A percentile compares a stretch with the other conserved stretches of the same genome.
Evolutionary conservation across 164 flowering plant genomes (phyloP).

Genomic region (Dillenia suffruticosa): DNA sequence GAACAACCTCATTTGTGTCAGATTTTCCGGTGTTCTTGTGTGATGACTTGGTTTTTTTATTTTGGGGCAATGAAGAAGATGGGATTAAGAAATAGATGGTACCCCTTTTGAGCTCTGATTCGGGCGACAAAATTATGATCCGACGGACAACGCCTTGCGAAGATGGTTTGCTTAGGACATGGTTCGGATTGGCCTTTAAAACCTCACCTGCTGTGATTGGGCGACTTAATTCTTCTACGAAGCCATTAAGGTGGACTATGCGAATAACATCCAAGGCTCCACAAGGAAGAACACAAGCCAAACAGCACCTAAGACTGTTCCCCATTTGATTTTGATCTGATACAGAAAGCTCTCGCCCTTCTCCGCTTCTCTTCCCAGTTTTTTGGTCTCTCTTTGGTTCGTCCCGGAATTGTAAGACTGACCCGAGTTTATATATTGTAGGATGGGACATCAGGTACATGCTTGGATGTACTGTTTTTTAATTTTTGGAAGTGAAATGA

Average conservation of each 20-base stretch:
- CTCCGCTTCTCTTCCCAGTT: not conserved
- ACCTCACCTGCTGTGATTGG: conserved; percentile 71
- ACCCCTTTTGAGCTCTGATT: conserved; percentile 77
- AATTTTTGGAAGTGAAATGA: not conserved
- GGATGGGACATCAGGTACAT: no score
- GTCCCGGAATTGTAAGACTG: not conserved
- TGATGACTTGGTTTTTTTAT: conserved; percentile 18
- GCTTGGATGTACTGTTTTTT: not conserved
- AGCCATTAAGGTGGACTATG: conserved; percentile 77
- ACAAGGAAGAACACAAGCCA: conserved; percentile 88
- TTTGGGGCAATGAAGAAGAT: conserved; percentile 45
- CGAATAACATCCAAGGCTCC: conserved; percentile 91
- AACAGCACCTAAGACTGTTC: conserved; percentile 79
- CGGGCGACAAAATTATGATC: conserved; percentile 65
- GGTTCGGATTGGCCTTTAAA: conserved; percentile 63
- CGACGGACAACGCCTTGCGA: conserved; percentile 55
- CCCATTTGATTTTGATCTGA: conserved; percentile 59
- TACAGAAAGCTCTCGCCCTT: conserved; percentile 5
- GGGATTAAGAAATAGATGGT: conserved; percentile 83
- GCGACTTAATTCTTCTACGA: conserved; percentile 66
- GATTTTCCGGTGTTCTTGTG: conserved; percentile 13
- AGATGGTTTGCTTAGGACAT: conserved; percentile 63
- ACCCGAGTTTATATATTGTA: not conserved
- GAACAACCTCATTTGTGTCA: no score
- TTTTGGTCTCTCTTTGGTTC: not conserved